These are phyloP conservation scores for Hymenoscyphus occultus DNA, from an alignment of 2,329 filamentous ascomycete species.

Conservation along the genomic window DNA sequence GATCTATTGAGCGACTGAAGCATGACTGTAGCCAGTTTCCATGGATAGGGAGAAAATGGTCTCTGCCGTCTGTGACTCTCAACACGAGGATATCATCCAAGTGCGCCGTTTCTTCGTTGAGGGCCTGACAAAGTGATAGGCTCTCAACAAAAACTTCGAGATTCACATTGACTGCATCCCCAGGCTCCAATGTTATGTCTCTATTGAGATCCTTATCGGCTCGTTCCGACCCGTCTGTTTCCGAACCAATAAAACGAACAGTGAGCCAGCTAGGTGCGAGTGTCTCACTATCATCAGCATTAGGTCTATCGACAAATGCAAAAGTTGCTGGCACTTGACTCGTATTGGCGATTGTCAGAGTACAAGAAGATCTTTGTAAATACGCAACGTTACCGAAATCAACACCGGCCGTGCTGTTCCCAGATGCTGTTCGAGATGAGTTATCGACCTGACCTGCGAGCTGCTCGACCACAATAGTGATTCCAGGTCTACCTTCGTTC, in stretches of 20 bases:
- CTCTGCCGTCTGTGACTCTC: constrained; percentile 76
- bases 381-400: constrained; percentile 77
- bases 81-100: constrained; percentile 88
- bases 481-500: constrained; percentile 79
- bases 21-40: constrained; percentile 78
- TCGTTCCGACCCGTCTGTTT: constrained; percentile 37
- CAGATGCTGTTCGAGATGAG: constrained; percentile 24
- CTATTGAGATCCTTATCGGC: constrained; percentile 22
- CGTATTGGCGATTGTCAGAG: constrained; percentile 87
- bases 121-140: constrained; percentile 58
- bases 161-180: constrained; percentile 72
- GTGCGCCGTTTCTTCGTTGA: constrained; percentile 65
- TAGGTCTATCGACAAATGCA: constrained; percentile 73
- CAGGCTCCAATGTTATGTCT: constrained; percentile 70
- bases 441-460: constrained; percentile 39
- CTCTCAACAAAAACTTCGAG: constrained; percentile 66
- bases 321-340: constrained; percentile 77
- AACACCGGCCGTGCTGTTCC: constrained; percentile 51
- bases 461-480: constrained; percentile 78
- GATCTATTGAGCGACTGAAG: constrained; percentile 82
- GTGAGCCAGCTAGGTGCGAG: constrained; percentile 65
- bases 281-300: constrained; percentile 45
- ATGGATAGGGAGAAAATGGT: constrained; percentile 84
- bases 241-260: constrained; percentile 58
- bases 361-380: constrained; percentile 60